A percentile compares a stretch with the other conserved stretches of the same genome.
Conservation (phyloP, 148 eudicot species). For the Polygonum aviculare region DNA sequence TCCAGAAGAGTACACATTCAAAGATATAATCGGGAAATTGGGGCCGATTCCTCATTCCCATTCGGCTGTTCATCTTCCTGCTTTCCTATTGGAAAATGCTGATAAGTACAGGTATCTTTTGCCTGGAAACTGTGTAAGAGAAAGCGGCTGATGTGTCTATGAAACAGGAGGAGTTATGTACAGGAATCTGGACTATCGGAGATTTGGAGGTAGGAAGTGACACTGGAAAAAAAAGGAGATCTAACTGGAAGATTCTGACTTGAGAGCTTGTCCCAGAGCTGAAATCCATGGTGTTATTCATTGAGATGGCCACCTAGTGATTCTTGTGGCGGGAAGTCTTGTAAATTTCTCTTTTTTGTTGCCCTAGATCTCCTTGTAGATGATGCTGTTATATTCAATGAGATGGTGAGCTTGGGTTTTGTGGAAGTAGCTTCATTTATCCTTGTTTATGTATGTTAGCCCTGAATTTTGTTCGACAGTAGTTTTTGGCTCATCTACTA, state of each 20-base stretch:
- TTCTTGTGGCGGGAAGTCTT: background rate
- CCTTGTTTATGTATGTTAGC: background rate
- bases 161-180: background rate
- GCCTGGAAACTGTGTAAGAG: conserved; percentile 12
- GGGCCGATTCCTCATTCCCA: conserved; percentile 10
- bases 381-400: background rate
- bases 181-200: background rate
- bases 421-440: background rate
- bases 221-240: background rate
- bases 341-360: conserved; percentile 4
- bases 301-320: background rate
- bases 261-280: conserved; percentile 1
- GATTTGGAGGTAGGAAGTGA: background rate
- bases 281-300: background rate
- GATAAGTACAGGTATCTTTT: conserved; percentile 6
- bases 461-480: background rate
- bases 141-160: background rate
- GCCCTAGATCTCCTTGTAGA: background rate
- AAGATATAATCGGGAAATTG: conserved; percentile 7
- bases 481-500: background rate
- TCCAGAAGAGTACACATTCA: conserved; percentile 11
- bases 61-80: conserved; percentile 10
- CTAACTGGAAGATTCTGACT: background rate
- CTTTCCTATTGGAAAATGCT: conserved; percentile 5
- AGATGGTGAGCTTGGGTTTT: conserved; percentile 4